phyloP scores from a whole-genome alignment of 768 basidiomycete species.

The Naganishia randhawae region DNA sequence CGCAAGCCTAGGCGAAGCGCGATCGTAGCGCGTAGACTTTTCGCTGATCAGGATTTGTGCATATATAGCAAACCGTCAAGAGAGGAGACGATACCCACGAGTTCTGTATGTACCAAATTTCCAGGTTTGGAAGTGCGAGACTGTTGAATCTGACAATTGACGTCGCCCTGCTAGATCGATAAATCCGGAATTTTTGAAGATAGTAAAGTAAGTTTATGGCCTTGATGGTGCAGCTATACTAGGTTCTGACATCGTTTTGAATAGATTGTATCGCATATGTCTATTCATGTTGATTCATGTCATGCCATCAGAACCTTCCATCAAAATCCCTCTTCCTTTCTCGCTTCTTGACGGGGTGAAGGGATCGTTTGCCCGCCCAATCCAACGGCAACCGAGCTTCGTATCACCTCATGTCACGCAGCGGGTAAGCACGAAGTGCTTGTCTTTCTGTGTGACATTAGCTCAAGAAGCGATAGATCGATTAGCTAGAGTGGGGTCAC shows the following conservation, averaged over 20 bases:
- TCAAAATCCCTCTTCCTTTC: not conserved
- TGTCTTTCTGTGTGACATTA: slow-evolving; percentile 11
- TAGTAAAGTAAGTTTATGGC: slow-evolving; percentile 23
- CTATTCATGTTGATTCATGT: not conserved
- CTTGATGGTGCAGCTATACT: slow-evolving; percentile 6
- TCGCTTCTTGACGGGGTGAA: slow-evolving; percentile 34
- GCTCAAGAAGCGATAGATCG: slow-evolving; percentile 24
- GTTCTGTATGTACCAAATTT: slow-evolving; percentile 63
- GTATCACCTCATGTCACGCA: slow-evolving; percentile 30
- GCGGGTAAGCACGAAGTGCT: slow-evolving; percentile 26
- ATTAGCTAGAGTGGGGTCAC: slow-evolving; percentile 20
- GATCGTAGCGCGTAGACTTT: slow-evolving; percentile 5
- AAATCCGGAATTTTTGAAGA: not conserved
- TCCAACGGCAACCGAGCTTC: slow-evolving; percentile 36
- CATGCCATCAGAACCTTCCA: not conserved
- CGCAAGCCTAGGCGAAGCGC: slow-evolving; percentile 10
- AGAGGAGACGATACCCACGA: slow-evolving; percentile 92
- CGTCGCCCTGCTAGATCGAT: slow-evolving; percentile 37
- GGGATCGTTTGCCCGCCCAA: slow-evolving; percentile 31
- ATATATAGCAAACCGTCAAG: slow-evolving; percentile 86
- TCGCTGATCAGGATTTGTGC: slow-evolving; percentile 30
- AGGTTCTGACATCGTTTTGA: not conserved
- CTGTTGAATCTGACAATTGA: not conserved
- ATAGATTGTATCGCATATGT: slow-evolving; percentile 19
- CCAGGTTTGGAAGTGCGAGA: not conserved